These are phyloP conservation scores for Fonsecaea pedrosoi DNA, from an alignment of 2,329 filamentous ascomycete genomes.

Conservation along the genomic window DNA sequence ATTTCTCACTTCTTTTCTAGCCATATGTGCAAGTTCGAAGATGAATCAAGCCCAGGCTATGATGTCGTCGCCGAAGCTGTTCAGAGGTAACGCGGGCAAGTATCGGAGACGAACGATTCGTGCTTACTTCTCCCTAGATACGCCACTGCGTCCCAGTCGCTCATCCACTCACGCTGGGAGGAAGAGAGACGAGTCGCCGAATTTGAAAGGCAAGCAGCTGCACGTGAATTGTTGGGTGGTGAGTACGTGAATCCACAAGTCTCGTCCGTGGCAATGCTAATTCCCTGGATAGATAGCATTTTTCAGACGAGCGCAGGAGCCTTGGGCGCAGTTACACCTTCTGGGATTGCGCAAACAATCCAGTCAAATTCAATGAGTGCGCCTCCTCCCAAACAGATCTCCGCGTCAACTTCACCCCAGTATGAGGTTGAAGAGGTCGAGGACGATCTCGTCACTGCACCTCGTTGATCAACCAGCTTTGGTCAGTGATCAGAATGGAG, in stretches of 20 bases:
- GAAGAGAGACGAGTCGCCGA: constrained; percentile 58
- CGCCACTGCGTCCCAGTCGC: constrained; percentile 59
- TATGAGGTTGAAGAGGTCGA: constrained; percentile 39
- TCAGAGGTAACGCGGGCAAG: constrained; percentile 28
- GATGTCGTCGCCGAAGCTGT: constrained; percentile 58
- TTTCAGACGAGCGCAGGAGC: constrained; percentile 23
- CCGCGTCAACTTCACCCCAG: constrained; percentile 17
- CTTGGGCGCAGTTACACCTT: constrained; percentile 19
- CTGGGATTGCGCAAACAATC: constrained; percentile 4
- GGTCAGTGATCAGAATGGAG: constrained; percentile 28
- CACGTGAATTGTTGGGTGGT: constrained; percentile 49
- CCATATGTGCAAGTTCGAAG: constrained; percentile 74
- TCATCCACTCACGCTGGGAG: constrained; percentile 65
- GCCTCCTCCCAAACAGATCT: constrained; percentile 32
- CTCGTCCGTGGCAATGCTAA: constrained; percentile 11
- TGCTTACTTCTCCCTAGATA: constrained; percentile 46
- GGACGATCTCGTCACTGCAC: constrained; percentile 28
- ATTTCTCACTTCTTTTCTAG: constrained; percentile 45
- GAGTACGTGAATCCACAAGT: constrained; percentile 18
- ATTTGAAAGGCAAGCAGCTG: constrained; percentile 47
- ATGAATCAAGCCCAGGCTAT: constrained; percentile 70
- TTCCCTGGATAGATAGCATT: constrained; percentile 19
- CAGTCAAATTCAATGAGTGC: constrained; percentile 34
- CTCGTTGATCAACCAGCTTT: constrained; percentile 13
- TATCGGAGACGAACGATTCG: neutral